Evolutionary conservation across 2,329 filamentous ascomycete species (phyloP).

Genomic region (Beauveria brongniartii): DNA sequence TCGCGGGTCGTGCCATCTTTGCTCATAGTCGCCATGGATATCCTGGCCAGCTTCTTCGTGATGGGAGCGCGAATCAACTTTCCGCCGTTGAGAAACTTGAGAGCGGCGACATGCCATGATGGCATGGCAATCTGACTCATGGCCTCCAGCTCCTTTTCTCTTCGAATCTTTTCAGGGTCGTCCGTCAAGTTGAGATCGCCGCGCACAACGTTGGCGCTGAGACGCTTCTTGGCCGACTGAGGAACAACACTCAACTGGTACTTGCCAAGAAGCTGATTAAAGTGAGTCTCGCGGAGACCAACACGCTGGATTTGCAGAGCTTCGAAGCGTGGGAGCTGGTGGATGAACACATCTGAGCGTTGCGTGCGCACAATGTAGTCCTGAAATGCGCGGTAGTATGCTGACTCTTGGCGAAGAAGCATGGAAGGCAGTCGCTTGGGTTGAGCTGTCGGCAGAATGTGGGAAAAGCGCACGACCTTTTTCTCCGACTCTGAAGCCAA

Average conservation of each 20-base stretch:
- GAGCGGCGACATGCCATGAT: conserved; percentile 54
- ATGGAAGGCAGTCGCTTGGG: conserved; percentile 45
- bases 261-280: conserved; percentile 76
- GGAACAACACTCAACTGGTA: conserved; percentile 67
- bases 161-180: conserved; percentile 54
- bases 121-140: conserved; percentile 59
- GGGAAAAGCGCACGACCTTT: conserved; percentile 71
- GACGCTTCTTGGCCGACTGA: conserved; percentile 62
- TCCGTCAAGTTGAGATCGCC: conserved; percentile 58
- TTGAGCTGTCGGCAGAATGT: conserved; percentile 37
- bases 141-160: conserved; percentile 74
- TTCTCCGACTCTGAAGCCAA: conserved; percentile 34
- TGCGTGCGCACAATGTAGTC: conserved; percentile 60
- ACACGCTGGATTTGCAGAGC: conserved; percentile 77
- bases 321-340: conserved; percentile 78
- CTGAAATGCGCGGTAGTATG: conserved; percentile 84
- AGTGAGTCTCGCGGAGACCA: conserved; percentile 63
- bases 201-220: conserved; percentile 64
- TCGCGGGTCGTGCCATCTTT: conserved; percentile 37
- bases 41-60: conserved; percentile 50
- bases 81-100: conserved; percentile 56
- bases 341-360: conserved; percentile 69
- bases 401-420: conserved; percentile 55
- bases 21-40: conserved; percentile 41
- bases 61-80: conserved; percentile 56